A percentile compares a stretch with the other conserved stretches of the same genome.
These are phyloP conservation scores for Irpex lacteus DNA, from an alignment of 1,284 basidiomycete genomes.

Conservation along the genomic window DNA sequence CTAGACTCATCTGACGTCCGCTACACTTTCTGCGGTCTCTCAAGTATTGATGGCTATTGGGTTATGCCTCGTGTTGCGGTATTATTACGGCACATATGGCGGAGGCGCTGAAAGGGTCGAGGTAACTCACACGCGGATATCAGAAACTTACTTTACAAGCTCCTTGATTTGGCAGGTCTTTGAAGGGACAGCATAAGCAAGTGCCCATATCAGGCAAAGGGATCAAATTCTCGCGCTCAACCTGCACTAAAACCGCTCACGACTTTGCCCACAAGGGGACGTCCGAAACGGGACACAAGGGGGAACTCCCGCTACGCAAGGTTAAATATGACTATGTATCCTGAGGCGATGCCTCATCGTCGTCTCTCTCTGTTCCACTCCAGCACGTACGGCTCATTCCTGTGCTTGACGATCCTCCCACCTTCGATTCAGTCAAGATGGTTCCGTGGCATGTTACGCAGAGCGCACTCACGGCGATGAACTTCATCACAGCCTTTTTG, in stretches of 20 bases:
- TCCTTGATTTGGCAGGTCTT: background rate
- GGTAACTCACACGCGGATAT: conserved; percentile 5
- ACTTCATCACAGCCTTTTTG: conserved; percentile 48
- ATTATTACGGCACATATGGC: conserved; percentile 1
- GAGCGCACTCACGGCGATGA: conserved; percentile 28
- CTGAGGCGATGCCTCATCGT: conserved; percentile 5
- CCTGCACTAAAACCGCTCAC: conserved; percentile 6
- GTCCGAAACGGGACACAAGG: conserved; percentile 13
- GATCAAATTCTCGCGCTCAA: background rate
- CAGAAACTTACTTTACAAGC: conserved; percentile 1
- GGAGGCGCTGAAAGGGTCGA: conserved; percentile 3
- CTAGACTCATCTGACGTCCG: background rate
- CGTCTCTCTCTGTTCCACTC: conserved; percentile 10
- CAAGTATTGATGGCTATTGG: background rate
- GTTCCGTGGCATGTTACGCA: conserved; percentile 11
- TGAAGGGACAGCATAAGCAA: conserved; percentile 12
- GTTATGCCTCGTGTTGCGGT: background rate
- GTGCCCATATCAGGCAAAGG: conserved; percentile 8
- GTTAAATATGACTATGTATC: conserved; percentile 11
- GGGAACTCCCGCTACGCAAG: background rate
- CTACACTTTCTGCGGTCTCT: background rate
- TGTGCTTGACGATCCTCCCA: conserved; percentile 13
- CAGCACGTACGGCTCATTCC: conserved; percentile 3
- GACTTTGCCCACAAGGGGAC: conserved; percentile 14
- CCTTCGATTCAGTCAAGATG: conserved; percentile 4